Conservation (phyloP, 345 rosid species). For the Rhodomyrtus tomentosa region DNA sequence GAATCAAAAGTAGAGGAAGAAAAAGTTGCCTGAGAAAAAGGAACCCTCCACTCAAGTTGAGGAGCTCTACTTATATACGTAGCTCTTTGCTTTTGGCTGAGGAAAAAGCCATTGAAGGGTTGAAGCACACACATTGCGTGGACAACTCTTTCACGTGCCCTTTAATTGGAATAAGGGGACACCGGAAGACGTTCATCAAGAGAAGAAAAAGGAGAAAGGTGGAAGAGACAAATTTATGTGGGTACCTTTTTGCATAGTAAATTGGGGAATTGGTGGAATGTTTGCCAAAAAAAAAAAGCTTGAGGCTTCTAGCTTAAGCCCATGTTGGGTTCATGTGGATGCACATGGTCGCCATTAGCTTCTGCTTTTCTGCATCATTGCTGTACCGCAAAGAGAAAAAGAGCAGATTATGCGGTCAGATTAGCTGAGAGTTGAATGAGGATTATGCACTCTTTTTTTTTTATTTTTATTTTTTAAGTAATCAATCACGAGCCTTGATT, state of each 20-base stretch:
- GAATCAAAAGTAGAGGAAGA: neutral
- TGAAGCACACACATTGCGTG: neutral
- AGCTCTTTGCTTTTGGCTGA: neutral
- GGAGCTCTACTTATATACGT: neutral
- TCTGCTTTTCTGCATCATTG: neutral
- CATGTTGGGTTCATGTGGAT: neutral
- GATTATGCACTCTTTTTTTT: neutral
- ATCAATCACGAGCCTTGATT: neutral
- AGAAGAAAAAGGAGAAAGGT: neutral
- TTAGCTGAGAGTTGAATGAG: neutral
- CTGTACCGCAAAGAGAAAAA: neutral
- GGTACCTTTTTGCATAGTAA: neutral
- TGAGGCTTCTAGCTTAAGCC: neutral
- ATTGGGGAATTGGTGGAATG: neutral
- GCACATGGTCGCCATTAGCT: neutral
- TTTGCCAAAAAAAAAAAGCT: neutral
- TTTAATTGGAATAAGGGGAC: neutral
- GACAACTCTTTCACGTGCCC: neutral
- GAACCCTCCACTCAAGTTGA: neutral
- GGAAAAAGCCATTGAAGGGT: neutral
- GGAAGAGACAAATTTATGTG: neutral
- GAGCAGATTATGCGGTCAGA: neutral
- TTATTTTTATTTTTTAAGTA: neutral
- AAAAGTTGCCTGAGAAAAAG: neutral
- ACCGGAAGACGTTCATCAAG: neutral